Evolutionary conservation across 2,329 filamentous ascomycete genomes (phyloP).

Genomic region (Ramichloridium luteum): DNA sequence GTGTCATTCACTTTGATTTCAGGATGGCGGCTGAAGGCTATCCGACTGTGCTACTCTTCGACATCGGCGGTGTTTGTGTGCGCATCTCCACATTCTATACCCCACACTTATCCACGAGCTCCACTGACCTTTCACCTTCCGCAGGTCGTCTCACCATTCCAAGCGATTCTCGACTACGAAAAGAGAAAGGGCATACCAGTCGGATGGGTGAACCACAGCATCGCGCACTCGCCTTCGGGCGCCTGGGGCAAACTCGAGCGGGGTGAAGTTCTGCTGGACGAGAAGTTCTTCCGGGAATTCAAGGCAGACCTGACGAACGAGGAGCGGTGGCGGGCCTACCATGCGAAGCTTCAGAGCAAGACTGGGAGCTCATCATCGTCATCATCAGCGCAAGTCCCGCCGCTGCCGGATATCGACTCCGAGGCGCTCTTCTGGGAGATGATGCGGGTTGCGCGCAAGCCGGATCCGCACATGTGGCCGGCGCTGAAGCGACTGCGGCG

Average conservation of each 20-base stretch:
- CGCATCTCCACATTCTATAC: conserved; percentile 30
- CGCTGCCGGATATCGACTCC: conserved; percentile 61
- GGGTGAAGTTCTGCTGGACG: conserved; percentile 65
- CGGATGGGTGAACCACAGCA: conserved; percentile 85
- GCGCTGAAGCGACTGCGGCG: conserved; percentile 56
- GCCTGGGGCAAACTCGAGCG: conserved; percentile 83
- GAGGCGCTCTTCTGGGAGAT: conserved; percentile 79
- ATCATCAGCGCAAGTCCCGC: conserved; percentile 33
- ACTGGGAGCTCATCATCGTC: conserved; percentile 33
- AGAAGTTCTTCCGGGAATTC: conserved; percentile 64
- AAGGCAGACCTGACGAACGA: conserved; percentile 57
- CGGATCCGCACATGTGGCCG: conserved; percentile 82
- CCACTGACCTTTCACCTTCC: background rate
- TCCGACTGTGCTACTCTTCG: conserved; percentile 74
- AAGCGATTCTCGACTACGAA: conserved; percentile 88
- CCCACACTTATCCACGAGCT: background rate
- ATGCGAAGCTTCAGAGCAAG: conserved; percentile 19
- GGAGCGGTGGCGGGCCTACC: conserved; percentile 55
- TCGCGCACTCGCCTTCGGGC: conserved; percentile 66
- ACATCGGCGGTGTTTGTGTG: conserved; percentile 95
- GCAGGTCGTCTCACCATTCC: conserved; percentile 81
- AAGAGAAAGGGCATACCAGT: conserved; percentile 60
- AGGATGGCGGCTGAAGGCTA: conserved; percentile 4
- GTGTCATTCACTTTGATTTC: too few relatives aligned
- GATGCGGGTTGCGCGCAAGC: conserved; percentile 60